Evolutionary conservation across 2,329 filamentous ascomycete species (phyloP), one percentile per base, ranked within the genome.

Genomic region (Aspergillus spinulosporus): DNA sequence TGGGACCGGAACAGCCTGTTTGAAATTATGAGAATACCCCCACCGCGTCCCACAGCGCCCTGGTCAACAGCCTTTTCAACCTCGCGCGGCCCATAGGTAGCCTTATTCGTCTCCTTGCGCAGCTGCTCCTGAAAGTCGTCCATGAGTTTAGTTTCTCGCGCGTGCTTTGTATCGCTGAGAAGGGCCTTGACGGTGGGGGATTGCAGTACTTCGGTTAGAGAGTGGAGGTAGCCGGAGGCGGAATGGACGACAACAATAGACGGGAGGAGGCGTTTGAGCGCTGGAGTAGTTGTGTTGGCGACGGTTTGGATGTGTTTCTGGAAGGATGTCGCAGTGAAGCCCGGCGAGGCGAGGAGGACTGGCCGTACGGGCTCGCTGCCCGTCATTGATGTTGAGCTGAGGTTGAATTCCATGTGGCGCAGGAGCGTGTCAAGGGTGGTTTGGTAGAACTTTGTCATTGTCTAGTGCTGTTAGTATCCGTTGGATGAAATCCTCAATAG

Each of bases 1-100:
- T 93, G 84, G 62, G 88, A 92, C 48, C 94, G 82, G 73, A 99
- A 97, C 1, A 97, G 78, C 1, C 86, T 84, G 72, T 97, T 96
- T 63, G 88, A 95, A 66, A 99, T 87, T 54, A 99, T 78, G 49
- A 99, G 74, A 2, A 92, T 84, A 9, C 92, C 92, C 0, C 92
- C 92, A 5, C 92, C 91, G 11, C 88, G 82, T 0, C 92, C 92
- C 0, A 97, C 91, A 0, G 92, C 94, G 1, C 93, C 93, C 64
- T 94, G 90, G 9, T 86, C 86, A 3, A 97, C 87, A 0, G 93
- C 93, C 58, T 84, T 84, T 68, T 90, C 86, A 2, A 96, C 92
- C 52, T 96, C 90, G 11, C 81, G 83, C 0, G 88, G 84, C 0
- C 94, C 94, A 73, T 99, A 99, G 82, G 92, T 96, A 2, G 92